A percentile compares a stretch with the other conserved stretches of the same genome.
phyloP scores from a whole-genome alignment of 129 eudicot genomes.

The Oenanthe sinensis region DNA sequence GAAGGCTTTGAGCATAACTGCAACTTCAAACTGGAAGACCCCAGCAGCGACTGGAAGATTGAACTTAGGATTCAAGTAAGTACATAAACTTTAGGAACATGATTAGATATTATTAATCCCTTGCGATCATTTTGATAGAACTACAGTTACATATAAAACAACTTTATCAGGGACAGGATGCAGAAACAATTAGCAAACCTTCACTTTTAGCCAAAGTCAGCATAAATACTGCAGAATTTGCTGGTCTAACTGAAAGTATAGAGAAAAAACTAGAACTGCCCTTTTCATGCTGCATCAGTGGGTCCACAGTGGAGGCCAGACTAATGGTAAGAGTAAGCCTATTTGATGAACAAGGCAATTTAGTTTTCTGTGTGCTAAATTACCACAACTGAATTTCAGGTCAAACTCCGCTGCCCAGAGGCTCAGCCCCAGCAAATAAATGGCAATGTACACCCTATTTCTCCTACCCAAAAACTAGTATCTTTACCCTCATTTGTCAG shows the following conservation, averaged over 20 bases:
- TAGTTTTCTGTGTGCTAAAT: neutral
- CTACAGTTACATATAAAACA: neutral
- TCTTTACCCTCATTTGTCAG: constrained; percentile 36
- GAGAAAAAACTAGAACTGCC: constrained; percentile 41
- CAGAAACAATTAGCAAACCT: constrained; percentile 25
- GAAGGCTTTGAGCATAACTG: constrained; percentile 45
- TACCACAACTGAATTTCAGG: constrained; percentile 29
- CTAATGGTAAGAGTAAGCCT: constrained; percentile 23
- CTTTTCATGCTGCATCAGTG: constrained; percentile 29
- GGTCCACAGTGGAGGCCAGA: constrained; percentile 27
- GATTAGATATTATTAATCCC: neutral
- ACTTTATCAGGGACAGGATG: constrained; percentile 32
- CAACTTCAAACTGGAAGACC: constrained; percentile 21
- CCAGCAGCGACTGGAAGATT: constrained; percentile 33
- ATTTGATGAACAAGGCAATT: neutral
- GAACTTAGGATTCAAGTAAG: constrained; percentile 38
- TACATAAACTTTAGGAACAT: constrained; percentile 11
- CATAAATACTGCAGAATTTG: constrained; percentile 26
- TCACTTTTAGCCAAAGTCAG: constrained; percentile 30
- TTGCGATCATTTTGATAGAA: neutral
- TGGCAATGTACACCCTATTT: constrained; percentile 42
- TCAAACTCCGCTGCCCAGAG: constrained; percentile 33
- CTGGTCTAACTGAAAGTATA: constrained; percentile 10
- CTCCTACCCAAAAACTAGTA: constrained; percentile 41
- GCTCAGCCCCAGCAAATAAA: constrained; percentile 22